These are phyloP conservation scores for Biancaea sappan DNA, from an alignment of 306 rosid genomes.

Conservation along the genomic window DNA sequence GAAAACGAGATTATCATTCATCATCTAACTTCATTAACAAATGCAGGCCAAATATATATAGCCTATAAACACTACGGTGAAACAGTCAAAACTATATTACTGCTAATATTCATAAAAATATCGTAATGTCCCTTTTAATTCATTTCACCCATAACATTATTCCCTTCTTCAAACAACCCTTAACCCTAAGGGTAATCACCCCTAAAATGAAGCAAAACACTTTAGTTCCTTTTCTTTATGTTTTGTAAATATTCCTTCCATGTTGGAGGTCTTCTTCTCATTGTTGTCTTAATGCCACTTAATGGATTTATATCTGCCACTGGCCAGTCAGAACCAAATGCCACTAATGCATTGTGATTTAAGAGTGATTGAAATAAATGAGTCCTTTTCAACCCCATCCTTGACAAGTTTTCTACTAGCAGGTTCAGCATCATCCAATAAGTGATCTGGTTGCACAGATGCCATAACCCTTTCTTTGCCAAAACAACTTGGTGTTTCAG, in stretches of 20 bases:
- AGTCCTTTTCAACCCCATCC: slow-evolving; percentile 75
- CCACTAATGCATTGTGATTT: slow-evolving; percentile 52
- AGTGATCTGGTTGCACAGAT: slow-evolving; percentile 88
- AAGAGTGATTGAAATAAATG: slow-evolving; percentile 67
- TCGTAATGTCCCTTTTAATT: too few species aligned
- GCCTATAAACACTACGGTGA: too few species aligned
- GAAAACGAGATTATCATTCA: too few species aligned
- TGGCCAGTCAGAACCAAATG: slow-evolving; percentile 92
- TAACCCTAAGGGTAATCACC: too few species aligned
- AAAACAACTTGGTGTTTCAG: slow-evolving; percentile 58
- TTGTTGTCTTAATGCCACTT: slow-evolving; percentile 65
- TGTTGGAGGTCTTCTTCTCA: slow-evolving; percentile 62
- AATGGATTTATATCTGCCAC: slow-evolving; percentile 75
- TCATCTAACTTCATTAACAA: too few species aligned
- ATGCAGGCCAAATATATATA: too few species aligned
- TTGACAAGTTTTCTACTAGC: slow-evolving; percentile 69
- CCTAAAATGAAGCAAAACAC: too few species aligned
- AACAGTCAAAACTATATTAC: too few species aligned
- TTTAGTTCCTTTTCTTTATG: too few species aligned
- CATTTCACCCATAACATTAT: too few species aligned
- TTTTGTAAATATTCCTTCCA: slow-evolving; percentile 60
- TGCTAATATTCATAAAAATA: too few species aligned
- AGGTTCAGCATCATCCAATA: slow-evolving; percentile 67
- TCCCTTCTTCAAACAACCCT: too few species aligned
- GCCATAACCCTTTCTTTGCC: slow-evolving; percentile 69